Evolutionary conservation across 2,329 filamentous ascomycete genomes (phyloP).

Genomic region (Cercospora sp.): DNA sequence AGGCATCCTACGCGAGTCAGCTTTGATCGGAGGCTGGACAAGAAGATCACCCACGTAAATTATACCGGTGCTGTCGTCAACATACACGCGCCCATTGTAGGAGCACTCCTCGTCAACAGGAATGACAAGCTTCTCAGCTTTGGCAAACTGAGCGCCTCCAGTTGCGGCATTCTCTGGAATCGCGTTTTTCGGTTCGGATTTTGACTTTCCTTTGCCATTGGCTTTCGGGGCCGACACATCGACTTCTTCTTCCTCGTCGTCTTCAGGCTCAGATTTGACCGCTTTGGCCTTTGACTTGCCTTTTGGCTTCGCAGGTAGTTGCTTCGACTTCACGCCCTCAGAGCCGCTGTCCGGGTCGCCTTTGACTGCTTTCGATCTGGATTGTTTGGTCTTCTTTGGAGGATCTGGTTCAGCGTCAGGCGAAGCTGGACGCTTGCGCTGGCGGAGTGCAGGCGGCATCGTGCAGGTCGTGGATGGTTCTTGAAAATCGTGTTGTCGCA

Average conservation of each 20-base stretch:
- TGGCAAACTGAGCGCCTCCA: constrained; percentile 45
- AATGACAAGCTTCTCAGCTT: constrained; percentile 47
- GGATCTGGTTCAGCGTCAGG: constrained; percentile 17
- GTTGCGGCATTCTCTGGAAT: constrained; percentile 6
- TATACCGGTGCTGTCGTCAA: constrained; percentile 60
- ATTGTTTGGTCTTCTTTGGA: constrained; percentile 17
- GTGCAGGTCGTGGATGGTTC: not conserved
- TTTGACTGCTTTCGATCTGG: constrained; percentile 15
- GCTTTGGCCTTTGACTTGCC: constrained; percentile 17
- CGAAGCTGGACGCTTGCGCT: constrained; percentile 20
- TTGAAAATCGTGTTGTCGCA: not conserved
- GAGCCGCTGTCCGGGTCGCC: constrained; percentile 8
- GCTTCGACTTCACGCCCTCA: constrained; percentile 10
- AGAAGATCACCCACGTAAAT: constrained; percentile 58
- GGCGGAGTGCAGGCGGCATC: constrained; percentile 14
- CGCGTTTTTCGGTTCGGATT: not conserved
- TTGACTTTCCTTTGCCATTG: constrained; percentile 16
- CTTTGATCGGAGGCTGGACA: not conserved
- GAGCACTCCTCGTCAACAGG: constrained; percentile 51
- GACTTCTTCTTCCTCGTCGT: not conserved
- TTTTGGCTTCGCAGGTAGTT: constrained; percentile 17
- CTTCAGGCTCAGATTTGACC: not conserved
- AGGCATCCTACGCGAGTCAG: constrained; percentile 54
- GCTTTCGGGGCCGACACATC: constrained; percentile 12
- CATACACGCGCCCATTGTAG: constrained; percentile 55